Conservation (phyloP, 2,329 filamentous ascomycete species). For the Lasiodiplodia theobromae region DNA sequence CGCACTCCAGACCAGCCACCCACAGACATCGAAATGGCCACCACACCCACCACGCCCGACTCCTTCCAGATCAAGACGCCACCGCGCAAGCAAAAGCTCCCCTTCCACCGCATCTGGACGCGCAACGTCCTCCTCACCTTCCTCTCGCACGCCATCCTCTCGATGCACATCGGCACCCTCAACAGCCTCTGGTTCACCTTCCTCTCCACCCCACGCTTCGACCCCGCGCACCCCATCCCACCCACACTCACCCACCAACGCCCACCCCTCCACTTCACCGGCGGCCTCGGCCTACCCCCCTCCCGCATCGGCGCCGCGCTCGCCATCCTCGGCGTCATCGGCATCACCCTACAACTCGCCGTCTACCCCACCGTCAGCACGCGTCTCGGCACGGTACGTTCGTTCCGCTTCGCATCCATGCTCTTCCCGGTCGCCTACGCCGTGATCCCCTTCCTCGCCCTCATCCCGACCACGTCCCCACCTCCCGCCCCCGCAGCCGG, state of each 20-base stretch:
- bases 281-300: constrained; percentile 56
- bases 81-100: constrained; percentile 44
- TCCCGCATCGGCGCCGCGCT: constrained; percentile 56
- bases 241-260: constrained; percentile 45
- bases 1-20: background rate
- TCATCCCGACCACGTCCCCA: constrained; percentile 48
- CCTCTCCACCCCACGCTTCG: constrained; percentile 55
- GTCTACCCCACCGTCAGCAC: constrained; percentile 54
- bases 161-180: constrained; percentile 58
- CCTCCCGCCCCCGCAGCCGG: constrained; percentile 52
- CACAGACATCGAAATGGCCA: constrained; percentile 15
- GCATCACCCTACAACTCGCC: constrained; percentile 55
- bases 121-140: constrained; percentile 54
- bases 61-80: constrained; percentile 28
- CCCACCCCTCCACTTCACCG: constrained; percentile 55
- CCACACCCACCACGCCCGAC: constrained; percentile 1
- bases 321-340: constrained; percentile 57
- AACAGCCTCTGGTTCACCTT: constrained; percentile 59
- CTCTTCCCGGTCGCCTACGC: constrained; percentile 56
- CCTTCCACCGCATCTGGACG: constrained; percentile 57
- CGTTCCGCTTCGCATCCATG: constrained; percentile 50
- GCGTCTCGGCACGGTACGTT: constrained; percentile 50
- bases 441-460: constrained; percentile 52
- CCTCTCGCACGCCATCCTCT: constrained; percentile 53
- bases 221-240: constrained; percentile 44